A percentile compares a stretch with the other conserved stretches of the same genome.
Evolutionary conservation across 371 early-diverging fungal species (phyloP).

Genomic region (Circinella umbellata): DNA sequence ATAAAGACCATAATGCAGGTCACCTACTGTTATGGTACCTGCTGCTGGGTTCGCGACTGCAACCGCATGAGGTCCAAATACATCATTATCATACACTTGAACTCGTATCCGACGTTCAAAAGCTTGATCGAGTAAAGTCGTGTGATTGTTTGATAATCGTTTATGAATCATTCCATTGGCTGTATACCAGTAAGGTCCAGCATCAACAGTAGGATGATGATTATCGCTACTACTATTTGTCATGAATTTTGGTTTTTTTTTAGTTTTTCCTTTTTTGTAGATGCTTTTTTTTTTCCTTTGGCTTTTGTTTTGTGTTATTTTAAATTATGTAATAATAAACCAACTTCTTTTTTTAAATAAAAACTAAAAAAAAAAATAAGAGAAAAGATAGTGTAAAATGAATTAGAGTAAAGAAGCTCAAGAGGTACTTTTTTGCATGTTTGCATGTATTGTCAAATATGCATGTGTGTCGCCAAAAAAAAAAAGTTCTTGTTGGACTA

Average conservation of each 20-base stretch:
- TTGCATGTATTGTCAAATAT: no score
- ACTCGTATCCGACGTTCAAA: conserved; percentile 25
- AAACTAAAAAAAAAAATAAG: not conserved
- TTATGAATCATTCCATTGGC: conserved; percentile 29
- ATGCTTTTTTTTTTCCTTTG: no score
- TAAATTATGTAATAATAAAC: no score
- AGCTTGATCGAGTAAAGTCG: conserved; percentile 24
- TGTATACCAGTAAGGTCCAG: conserved; percentile 29
- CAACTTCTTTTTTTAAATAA: not conserved
- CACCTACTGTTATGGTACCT: conserved; percentile 32
- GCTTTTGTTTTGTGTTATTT: no score
- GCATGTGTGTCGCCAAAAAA: no score
- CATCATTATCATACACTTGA: conserved; percentile 23
- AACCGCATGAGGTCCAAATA: conserved; percentile 19
- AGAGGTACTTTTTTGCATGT: not conserved
- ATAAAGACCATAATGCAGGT: conserved; percentile 35
- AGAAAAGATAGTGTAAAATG: no score
- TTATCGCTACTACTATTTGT: not conserved
- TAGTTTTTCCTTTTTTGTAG: no score
- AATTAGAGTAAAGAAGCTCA: not conserved
- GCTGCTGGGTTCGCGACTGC: conserved; percentile 26
- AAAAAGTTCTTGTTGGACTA: no score
- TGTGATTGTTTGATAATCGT: conserved; percentile 24
- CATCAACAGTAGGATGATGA: not conserved
- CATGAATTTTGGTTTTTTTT: no score